phyloP scores from a whole-genome alignment of 495 filamentous ascomycete genomes.

The Aspergillus saccharolyticus region DNA sequence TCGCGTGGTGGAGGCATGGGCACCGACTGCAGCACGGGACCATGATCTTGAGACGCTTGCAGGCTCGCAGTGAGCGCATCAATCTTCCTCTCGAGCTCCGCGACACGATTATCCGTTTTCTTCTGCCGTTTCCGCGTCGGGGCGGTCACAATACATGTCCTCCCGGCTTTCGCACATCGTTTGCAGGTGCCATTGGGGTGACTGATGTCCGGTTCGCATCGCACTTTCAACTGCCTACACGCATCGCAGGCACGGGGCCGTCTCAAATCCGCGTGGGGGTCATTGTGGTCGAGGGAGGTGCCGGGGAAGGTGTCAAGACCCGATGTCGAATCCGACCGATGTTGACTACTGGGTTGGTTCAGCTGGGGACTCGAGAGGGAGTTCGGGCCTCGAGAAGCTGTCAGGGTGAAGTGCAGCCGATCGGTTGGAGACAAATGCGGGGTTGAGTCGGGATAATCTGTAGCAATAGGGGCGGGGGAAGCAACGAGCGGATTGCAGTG shows the following conservation, averaged over 20 bases:
- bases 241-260: conserved; percentile 88
- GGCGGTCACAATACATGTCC: conserved; percentile 74
- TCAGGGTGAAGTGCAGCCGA: conserved; percentile 6
- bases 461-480: conserved; percentile 10
- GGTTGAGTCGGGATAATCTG: conserved; percentile 31
- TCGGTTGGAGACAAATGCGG: conserved; percentile 15
- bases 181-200: conserved; percentile 66
- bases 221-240: conserved; percentile 84
- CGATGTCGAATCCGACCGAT: background rate
- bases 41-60: conserved; percentile 42
- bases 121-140: conserved; percentile 86
- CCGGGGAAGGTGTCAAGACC: conserved; percentile 4
- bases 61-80: conserved; percentile 79
- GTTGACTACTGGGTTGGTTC: background rate
- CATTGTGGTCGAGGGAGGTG: conserved; percentile 24
- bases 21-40: conserved; percentile 9
- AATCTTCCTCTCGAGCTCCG: conserved; percentile 92
- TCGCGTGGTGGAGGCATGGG: conserved; percentile 8
- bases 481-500: conserved; percentile 4
- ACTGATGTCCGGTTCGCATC: conserved; percentile 65
- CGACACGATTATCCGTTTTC: conserved; percentile 87
- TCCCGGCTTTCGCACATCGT: conserved; percentile 77
- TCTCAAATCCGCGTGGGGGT: conserved; percentile 55
- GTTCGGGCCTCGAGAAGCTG: conserved; percentile 6
- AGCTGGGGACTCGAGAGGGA: conserved; percentile 5